A percentile compares a stretch with the other conserved stretches of the same genome.
phyloP scores from a whole-genome alignment of 2,329 filamentous ascomycete species.

The Fusarium multiceps region DNA sequence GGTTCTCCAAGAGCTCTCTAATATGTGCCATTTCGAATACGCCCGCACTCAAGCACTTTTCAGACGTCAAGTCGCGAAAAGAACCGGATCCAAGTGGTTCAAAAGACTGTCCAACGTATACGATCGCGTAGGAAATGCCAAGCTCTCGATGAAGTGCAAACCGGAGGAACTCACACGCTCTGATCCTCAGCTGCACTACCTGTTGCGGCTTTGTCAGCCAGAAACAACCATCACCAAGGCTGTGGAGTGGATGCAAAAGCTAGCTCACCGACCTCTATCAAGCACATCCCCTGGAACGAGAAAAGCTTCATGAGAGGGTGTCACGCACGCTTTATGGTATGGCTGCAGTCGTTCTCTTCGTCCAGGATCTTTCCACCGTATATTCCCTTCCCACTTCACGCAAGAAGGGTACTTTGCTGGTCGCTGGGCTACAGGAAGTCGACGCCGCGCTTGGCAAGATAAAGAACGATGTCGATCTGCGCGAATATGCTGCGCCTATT shows the following conservation, averaged over 20 bases:
- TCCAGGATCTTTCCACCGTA: conserved; percentile 51
- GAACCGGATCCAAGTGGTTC: conserved; percentile 55
- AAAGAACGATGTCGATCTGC: conserved; percentile 54
- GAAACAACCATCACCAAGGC: conserved; percentile 52
- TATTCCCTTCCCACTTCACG: conserved; percentile 53
- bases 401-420: conserved; percentile 55
- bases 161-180: conserved; percentile 53
- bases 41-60: conserved; percentile 52
- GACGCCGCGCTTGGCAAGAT: conserved; percentile 54
- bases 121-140: conserved; percentile 52
- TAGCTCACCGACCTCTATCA: conserved; percentile 55
- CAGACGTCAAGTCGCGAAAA: conserved; percentile 54
- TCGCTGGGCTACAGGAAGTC: conserved; percentile 49
- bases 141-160: conserved; percentile 55
- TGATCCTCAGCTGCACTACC: conserved; percentile 56
- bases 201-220: conserved; percentile 58
- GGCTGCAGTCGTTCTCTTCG: conserved; percentile 53
- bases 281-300: conserved; percentile 48
- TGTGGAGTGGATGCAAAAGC: conserved; percentile 54
- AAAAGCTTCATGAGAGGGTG: conserved; percentile 51
- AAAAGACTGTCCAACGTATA: conserved; percentile 52
- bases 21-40: conserved; percentile 59
- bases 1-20: conserved; percentile 59
- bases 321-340: conserved; percentile 52
- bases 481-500: conserved; percentile 55